Conservation (phyloP, 2,329 filamentous ascomycete species). For the Aureobasidium sp. region DNA sequence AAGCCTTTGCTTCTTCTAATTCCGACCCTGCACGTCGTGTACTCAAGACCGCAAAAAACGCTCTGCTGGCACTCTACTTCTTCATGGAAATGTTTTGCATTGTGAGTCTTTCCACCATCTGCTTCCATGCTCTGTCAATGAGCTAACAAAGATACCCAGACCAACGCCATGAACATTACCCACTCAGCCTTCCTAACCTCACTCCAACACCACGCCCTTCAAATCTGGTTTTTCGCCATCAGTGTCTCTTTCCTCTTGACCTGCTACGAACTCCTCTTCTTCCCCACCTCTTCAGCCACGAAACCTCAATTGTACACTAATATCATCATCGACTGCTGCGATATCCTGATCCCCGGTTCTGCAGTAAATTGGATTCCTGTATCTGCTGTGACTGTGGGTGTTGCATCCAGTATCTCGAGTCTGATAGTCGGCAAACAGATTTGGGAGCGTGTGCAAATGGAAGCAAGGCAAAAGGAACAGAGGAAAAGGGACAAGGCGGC, state of each 20-base stretch:
- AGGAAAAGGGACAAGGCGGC: neutral
- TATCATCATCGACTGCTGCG: slow-evolving; percentile 52
- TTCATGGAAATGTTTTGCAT: slow-evolving; percentile 59
- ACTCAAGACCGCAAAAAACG: slow-evolving; percentile 51
- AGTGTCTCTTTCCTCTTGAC: slow-evolving; percentile 42
- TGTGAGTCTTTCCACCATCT: slow-evolving; percentile 36
- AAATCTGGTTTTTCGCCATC: slow-evolving; percentile 63
- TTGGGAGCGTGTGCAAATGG: slow-evolving; percentile 40
- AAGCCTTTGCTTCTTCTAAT: slow-evolving; percentile 21
- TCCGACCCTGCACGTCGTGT: slow-evolving; percentile 26
- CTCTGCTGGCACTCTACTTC: slow-evolving; percentile 59
- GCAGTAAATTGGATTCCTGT: slow-evolving; percentile 55
- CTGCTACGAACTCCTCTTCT: slow-evolving; percentile 32
- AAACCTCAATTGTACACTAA: slow-evolving; percentile 29
- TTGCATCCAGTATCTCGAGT: slow-evolving; percentile 56
- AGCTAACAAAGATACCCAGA: slow-evolving; percentile 10
- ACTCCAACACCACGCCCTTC: slow-evolving; percentile 53
- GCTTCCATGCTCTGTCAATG: neutral
- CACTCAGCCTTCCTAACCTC: slow-evolving; percentile 35
- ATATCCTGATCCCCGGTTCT: slow-evolving; percentile 55
- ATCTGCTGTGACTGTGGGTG: slow-evolving; percentile 46
- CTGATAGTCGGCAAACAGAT: slow-evolving; percentile 53
- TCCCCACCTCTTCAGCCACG: neutral
- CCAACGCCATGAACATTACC: slow-evolving; percentile 46
- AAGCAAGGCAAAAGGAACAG: neutral